Evolutionary conservation across 1,284 basidiomycete genomes (phyloP), one percentile per base, ranked within the genome.

Genomic region (Laetiporus sulphureus): DNA sequence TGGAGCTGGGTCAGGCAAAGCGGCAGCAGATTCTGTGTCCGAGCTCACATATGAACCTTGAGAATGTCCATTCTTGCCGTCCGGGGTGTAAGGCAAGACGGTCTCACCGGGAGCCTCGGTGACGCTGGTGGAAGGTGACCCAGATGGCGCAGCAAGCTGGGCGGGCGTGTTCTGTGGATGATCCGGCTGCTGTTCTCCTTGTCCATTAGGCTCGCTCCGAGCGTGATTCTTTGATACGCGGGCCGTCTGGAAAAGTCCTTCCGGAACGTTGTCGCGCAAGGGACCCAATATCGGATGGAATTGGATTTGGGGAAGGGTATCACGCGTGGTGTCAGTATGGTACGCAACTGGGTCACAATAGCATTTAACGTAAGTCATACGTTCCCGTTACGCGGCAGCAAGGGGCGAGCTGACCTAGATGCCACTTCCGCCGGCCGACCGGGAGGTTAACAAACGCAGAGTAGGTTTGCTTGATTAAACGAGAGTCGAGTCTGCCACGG

Each of bases 401-500:
- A 39, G 44, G 44, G 40, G 44, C 11, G n/a, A 33, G 65, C 80
- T 44, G 56, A 86, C 83, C 87, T 24, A 88, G 67, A 51, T 88
- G 85, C 84, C 84, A 86, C 54, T 88, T 88, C 48, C 79, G 72
- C 46, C 73, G 72, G 23, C 81, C 81, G 43, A 68, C 63, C 16
- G 67, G 51, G 3, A 76, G 78, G 23, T 82, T 71, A 31, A 85
- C 79, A 49, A 72, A 81, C 23, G 84, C 83, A 5, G 84, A 87
- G 55, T 85, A 88, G 0, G 85, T 88, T 60, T 88, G 84, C 55
- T 88, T 88, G 43, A 84, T 72, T 23, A 88, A 69, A 32, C 71
- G 67, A 32, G 73, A 71, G 42, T 77, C 54, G 29, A 52, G 50
- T 44, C 59, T 61, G 40, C 22, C 30, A 12, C 11, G 29, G 12